Conservation (phyloP, 2,329 filamentous ascomycete genomes). For the Pseudocercospora fijiensis region DNA sequence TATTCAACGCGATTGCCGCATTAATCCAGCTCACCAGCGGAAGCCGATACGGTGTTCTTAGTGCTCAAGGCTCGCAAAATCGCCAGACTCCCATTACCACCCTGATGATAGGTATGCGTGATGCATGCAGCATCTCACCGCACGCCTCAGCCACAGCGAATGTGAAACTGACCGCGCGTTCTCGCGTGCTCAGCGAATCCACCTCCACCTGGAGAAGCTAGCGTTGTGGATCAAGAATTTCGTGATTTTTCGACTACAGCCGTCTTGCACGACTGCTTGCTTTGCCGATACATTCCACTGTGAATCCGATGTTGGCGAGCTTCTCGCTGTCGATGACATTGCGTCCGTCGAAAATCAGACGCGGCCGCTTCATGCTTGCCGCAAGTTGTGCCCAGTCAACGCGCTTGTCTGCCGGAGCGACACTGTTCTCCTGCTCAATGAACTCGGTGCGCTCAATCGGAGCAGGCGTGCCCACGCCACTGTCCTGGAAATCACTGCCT, state of each 20-base stretch:
- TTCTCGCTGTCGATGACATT: conserved; percentile 38
- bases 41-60: not conserved
- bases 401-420: conserved; percentile 21
- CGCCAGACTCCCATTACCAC: not conserved
- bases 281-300: conserved; percentile 40
- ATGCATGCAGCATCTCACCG: not conserved
- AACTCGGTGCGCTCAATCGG: conserved; percentile 13
- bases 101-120: not conserved
- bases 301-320: conserved; percentile 39
- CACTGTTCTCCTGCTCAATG: conserved; percentile 2
- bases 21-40: not conserved
- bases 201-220: not conserved
- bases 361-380: conserved; percentile 36
- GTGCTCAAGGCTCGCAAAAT: not conserved
- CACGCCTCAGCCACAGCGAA: not conserved
- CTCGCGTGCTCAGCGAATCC: not conserved
- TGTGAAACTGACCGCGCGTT: not conserved
- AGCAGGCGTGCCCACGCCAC: conserved; percentile 22
- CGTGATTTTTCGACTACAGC: conserved; percentile 16
- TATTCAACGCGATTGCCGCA: not conserved
- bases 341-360: conserved; percentile 41
- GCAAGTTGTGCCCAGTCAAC: conserved; percentile 39
- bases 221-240: not conserved
- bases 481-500: conserved; percentile 24
- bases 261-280: conserved; percentile 20